Evolutionary conservation across 441 rosid species (phyloP), one percentile per base, ranked within the genome.

Genomic region (Heliophila coronopifolia): DNA sequence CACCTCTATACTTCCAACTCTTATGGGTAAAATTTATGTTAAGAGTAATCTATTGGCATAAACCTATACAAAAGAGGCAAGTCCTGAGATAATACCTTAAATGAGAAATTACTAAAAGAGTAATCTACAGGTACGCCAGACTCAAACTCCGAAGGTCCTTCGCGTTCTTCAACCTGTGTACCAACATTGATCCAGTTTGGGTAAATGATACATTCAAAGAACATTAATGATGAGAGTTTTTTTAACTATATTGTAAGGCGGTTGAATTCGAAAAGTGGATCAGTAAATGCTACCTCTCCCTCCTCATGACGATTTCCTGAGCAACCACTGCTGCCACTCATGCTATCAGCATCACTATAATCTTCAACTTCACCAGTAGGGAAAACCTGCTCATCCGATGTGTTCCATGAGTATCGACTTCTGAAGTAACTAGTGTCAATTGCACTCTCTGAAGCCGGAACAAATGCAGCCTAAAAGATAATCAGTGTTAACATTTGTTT

Each of bases 51-150:
- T 19, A 18, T 39, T 12, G 27, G 7, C 57, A 37, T 16, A 51
- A 25, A 51, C 35, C 20, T 28, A 27, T 30, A 30, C 22, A 41
- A 16, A 57, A 27, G 16, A 13, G 44, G 49, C 17, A 38, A 15
- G 47, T 43, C 35, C 31, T 36, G 54, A 22, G 59, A 37, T 44
- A 36, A 54, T 85, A 86, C 99, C 99, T 93, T 93, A 56, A 82
- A 93, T 6, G 97, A 93, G 72, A 93, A 89, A 72, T 93, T 89
- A 75, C 99, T 93, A 67, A 93, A 93, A 18, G 99, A 84, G 68
- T 89, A 89, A 68, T 89, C 78, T 71, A 80, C 79, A 18, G 82
- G 72, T 41, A 82, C 72, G 19, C 77, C 72, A 13, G 95, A 78
- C 39, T 86, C 94, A 2, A 84, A 84, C 50, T 84, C 96, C 24